phyloP scores from a whole-genome alignment of 2,329 filamentous ascomycete species.

The Knoxdaviesia capensis region DNA sequence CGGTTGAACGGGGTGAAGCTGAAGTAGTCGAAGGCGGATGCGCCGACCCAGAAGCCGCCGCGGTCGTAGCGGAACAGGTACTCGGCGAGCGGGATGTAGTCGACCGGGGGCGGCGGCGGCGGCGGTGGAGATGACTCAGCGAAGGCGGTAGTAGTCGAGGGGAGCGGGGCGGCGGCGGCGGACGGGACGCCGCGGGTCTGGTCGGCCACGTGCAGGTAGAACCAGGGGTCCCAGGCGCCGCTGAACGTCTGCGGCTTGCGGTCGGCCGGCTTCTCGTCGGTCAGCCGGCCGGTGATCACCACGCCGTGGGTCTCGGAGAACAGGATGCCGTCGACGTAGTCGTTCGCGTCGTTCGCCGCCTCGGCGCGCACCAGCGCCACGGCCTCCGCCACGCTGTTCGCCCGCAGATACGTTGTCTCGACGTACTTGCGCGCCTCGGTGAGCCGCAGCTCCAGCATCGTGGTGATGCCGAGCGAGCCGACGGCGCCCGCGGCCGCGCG shows the following conservation, averaged over 20 bases:
- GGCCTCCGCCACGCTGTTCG: conserved; percentile 24
- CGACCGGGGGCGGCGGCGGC: conserved; percentile 12
- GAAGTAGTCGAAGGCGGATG: conserved; percentile 48
- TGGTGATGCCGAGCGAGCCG: conserved; percentile 48
- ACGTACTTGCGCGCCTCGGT: conserved; percentile 40
- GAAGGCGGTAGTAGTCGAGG: conserved; percentile 6
- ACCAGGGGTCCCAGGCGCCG: conserved; percentile 50
- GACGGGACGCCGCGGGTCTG: conserved; percentile 12
- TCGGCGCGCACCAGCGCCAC: conserved; percentile 27
- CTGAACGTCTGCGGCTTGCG: conserved; percentile 31
- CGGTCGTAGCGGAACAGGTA: conserved; percentile 64
- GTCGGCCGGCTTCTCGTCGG: conserved; percentile 24
- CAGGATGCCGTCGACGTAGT: conserved; percentile 58
- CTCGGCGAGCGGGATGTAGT: conserved; percentile 47
- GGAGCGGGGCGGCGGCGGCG: conserved; percentile 4
- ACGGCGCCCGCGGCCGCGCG: conserved; percentile 44
- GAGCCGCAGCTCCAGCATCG: conserved; percentile 43
- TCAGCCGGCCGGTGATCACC: conserved; percentile 44
- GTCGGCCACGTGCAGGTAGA: conserved; percentile 48
- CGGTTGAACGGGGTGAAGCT: conserved; percentile 40
- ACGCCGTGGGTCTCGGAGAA: conserved; percentile 41
- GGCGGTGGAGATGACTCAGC: conserved; percentile 3
- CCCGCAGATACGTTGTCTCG: conserved; percentile 38
- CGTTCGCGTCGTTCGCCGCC: conserved; percentile 23
- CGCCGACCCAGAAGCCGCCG: conserved; percentile 55